Evolutionary conservation across 768 basidiomycete species (phyloP), one percentile per base, ranked within the genome.

Genomic region (Leccinum variicolor): DNA sequence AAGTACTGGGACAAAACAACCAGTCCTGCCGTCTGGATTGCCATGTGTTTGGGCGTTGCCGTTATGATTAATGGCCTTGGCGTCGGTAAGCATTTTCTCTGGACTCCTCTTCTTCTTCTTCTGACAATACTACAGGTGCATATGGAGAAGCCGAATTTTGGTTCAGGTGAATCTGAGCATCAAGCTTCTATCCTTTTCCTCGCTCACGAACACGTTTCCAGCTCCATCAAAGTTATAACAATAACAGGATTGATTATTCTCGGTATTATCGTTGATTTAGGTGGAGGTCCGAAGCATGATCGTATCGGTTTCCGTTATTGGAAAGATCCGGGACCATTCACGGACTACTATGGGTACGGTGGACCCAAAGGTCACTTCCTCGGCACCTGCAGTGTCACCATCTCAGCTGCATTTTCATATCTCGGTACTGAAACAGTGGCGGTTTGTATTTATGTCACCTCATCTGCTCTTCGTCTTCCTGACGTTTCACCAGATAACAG

Each of bases 341-440:
- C 72, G 1, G 73, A 84, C 57, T 80, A 61, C 56, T 6, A 72
- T 36, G 67, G 63, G 3, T 72, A 76, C 39, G 51, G 63, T 28
- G 85, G 84, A 0, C 56, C 73, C 1, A 75, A 74, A 43, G 84
- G 84, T 25, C 76, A 75, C 25, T 86, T 86, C 74, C 65, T 78
- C n/a, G 76, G 76, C 3, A 74, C 73, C 53, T 84, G 78, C 74
- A 75, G 81, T 3, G 83, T 83, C 47, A 75, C 82, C 54, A 79
- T 76, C 8, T 81, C 84, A 61, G 86, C 85, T 13, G 81, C 80
- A 6, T 86, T 85, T 73, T 78, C 82, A 15, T 85, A 76, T 67
- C 76, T 81, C 28, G 85, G 85, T 15, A 83, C 84, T 1, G 85
- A 86, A 64, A 69, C 73, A 29, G 78, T 78, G 23, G 78, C 77